Evolutionary conservation across 2,329 filamentous ascomycete species (phyloP).

Genomic region (Pseudogymnoascus pannorum): DNA sequence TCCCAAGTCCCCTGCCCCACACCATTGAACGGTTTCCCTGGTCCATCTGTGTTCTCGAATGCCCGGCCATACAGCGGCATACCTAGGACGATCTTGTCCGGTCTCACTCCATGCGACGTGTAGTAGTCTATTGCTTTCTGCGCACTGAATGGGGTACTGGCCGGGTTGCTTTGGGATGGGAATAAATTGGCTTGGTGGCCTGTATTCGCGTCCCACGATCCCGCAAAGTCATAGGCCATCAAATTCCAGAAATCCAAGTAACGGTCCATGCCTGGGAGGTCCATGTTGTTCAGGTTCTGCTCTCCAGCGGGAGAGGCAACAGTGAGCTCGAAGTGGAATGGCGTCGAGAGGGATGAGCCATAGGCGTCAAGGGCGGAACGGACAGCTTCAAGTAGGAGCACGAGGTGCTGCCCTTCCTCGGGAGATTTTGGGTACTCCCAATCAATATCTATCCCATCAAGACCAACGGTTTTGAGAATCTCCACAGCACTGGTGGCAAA

Average conservation of each 20-base stretch:
- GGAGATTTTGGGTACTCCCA: constrained; percentile 58
- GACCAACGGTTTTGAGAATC: constrained; percentile 71
- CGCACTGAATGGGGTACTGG: constrained; percentile 71
- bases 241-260: constrained; percentile 70
- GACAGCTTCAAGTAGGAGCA: constrained; percentile 49
- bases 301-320: constrained; percentile 58
- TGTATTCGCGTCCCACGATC: constrained; percentile 65
- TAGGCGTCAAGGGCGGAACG: constrained; percentile 54
- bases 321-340: constrained; percentile 53
- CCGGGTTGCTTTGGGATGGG: constrained; percentile 47
- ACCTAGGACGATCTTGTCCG: constrained; percentile 74
- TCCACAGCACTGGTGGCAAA: constrained; percentile 71
- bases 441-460: constrained; percentile 64
- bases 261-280: constrained; percentile 56
- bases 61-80: constrained; percentile 90
- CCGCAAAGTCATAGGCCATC: constrained; percentile 86
- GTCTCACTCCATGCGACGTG: constrained; percentile 52
- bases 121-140: constrained; percentile 66
- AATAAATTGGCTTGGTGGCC: constrained; percentile 80
- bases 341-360: constrained; percentile 33
- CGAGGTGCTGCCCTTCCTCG: constrained; percentile 49
- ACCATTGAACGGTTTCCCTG: constrained; percentile 61
- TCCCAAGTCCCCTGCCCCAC: constrained; percentile 80
- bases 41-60: constrained; percentile 71
- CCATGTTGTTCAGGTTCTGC: constrained; percentile 54